These are phyloP conservation scores for Cyberlindnera petersonii DNA, from an alignment of 805 yeast genomes.

Conservation along the genomic window DNA sequence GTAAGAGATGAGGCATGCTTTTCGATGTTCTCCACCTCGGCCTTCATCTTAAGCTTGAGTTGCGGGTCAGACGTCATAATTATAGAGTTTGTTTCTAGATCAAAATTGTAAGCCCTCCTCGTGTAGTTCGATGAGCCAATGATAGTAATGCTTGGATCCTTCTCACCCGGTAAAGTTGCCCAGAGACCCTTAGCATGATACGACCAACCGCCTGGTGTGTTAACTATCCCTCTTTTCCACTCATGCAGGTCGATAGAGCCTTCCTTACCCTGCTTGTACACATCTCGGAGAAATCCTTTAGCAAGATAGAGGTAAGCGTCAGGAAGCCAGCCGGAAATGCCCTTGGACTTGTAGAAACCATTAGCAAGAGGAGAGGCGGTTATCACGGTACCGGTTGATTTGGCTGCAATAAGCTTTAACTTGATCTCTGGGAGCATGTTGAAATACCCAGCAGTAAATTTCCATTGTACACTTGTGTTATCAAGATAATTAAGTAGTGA, in stretches of 20 bases:
- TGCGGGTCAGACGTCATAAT: constrained; percentile 64
- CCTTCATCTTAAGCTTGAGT: constrained; percentile 52
- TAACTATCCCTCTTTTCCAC: constrained; percentile 86
- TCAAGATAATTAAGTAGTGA: constrained; percentile 55
- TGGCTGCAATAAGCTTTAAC: constrained; percentile 50
- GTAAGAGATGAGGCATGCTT: constrained; percentile 48
- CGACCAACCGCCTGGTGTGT: constrained; percentile 86
- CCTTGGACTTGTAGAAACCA: constrained; percentile 83
- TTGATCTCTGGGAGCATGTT: constrained; percentile 79
- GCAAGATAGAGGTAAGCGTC: constrained; percentile 82
- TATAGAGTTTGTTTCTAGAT: constrained; percentile 84
- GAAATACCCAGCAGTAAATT: constrained; percentile 95
- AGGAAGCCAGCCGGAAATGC: constrained; percentile 78
- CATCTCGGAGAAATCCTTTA: constrained; percentile 56
- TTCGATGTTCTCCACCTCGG: constrained; percentile 61
- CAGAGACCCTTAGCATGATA: constrained; percentile 97
- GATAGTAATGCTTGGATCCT: constrained; percentile 66
- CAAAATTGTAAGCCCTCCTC: constrained; percentile 79
- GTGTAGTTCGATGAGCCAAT: constrained; percentile 95
- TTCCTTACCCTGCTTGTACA: constrained; percentile 38
- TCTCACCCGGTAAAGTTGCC: constrained; percentile 58
- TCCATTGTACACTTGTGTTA: constrained; percentile 60
- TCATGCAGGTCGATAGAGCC: constrained; percentile 57
- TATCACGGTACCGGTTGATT: constrained; percentile 64
- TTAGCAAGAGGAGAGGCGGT: constrained; percentile 94